These are phyloP conservation scores for Raffaelea deltoideospora DNA, from an alignment of 2,329 filamentous ascomycete species.

Conservation along the genomic window DNA sequence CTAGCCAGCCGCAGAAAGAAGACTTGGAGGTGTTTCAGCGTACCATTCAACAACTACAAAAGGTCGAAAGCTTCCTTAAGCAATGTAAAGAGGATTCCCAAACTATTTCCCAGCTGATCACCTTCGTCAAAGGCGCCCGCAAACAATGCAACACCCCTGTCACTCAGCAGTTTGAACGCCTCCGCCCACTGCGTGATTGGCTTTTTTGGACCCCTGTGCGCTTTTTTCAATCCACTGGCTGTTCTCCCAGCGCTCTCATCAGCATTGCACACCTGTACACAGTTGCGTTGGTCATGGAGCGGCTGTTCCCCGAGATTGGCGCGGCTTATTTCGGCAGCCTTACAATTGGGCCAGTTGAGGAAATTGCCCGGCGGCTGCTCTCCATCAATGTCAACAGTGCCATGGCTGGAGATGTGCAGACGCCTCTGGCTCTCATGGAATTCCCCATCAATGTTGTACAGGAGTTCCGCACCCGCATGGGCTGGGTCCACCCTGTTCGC, in stretches of 20 bases:
- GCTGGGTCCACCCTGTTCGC: slow-evolving; percentile 45
- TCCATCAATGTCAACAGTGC: slow-evolving; percentile 48
- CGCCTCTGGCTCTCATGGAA: slow-evolving; percentile 54
- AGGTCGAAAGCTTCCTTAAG: slow-evolving; percentile 52
- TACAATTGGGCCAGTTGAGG: slow-evolving; percentile 66
- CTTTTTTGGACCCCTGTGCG: slow-evolving; percentile 89
- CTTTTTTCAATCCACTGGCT: slow-evolving; percentile 61
- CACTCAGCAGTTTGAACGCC: slow-evolving; percentile 75
- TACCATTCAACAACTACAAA: slow-evolving; percentile 50
- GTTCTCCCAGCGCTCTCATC: slow-evolving; percentile 63
- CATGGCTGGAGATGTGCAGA: slow-evolving; percentile 41
- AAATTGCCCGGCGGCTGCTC: slow-evolving; percentile 64
- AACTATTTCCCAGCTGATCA: slow-evolving; percentile 52
- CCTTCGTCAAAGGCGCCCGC: slow-evolving; percentile 57
- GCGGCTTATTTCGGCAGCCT: slow-evolving; percentile 76
- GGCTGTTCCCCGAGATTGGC: slow-evolving; percentile 81
- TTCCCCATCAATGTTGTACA: slow-evolving; percentile 54
- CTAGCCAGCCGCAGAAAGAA: slow-evolving; percentile 50
- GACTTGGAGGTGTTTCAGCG: slow-evolving; percentile 54
- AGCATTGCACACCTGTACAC: slow-evolving; percentile 88
- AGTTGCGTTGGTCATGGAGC: slow-evolving; percentile 72
- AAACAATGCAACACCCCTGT: slow-evolving; percentile 55
- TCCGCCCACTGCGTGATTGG: slow-evolving; percentile 81
- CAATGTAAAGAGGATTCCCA: slow-evolving; percentile 55
- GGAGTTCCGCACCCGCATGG: slow-evolving; percentile 55